These are phyloP conservation scores for Coffea eugenioides DNA, from an alignment of 257 asterid genomes.

Conservation along the genomic window DNA sequence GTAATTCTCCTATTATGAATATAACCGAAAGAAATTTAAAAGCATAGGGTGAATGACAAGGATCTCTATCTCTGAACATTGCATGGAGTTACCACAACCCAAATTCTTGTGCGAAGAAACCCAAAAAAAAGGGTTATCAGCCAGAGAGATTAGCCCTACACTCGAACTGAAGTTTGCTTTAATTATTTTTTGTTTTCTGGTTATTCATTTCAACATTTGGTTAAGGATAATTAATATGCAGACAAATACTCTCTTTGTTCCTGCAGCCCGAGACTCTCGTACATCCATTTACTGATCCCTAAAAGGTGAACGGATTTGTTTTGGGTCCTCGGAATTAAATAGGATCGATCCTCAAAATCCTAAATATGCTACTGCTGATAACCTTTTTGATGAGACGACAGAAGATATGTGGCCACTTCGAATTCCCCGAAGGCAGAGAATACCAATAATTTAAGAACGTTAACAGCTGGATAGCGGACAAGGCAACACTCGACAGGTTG, in stretches of 20 bases:
- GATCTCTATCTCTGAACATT: too few relatives aligned
- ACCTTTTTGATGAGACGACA: neutral
- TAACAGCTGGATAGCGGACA: slow-evolving; percentile 9
- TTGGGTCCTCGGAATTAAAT: neutral
- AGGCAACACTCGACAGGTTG: slow-evolving; percentile 13
- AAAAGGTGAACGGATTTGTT: neutral
- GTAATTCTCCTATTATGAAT: too few relatives aligned
- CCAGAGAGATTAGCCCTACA: too few relatives aligned
- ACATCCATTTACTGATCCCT: neutral
- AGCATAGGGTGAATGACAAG: too few relatives aligned
- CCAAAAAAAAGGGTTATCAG: too few relatives aligned
- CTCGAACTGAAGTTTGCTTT: neutral
- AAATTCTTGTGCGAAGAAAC: too few relatives aligned
- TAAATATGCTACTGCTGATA: neutral
- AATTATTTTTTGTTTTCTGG: neutral
- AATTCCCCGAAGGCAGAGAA: neutral
- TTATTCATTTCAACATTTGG: neutral
- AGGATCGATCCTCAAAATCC: neutral
- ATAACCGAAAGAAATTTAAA: neutral
- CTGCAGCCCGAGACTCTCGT: neutral
- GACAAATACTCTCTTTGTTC: neutral
- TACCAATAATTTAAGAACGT: neutral
- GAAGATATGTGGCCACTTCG: neutral
- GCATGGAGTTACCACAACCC: too few relatives aligned
- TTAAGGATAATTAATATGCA: neutral